Percentiles rank a stretch among this genome's conserved stretches.
Evolutionary conservation across 2,329 filamentous ascomycete genomes (phyloP).

Genomic region (Sclerotinia nivalis): DNA sequence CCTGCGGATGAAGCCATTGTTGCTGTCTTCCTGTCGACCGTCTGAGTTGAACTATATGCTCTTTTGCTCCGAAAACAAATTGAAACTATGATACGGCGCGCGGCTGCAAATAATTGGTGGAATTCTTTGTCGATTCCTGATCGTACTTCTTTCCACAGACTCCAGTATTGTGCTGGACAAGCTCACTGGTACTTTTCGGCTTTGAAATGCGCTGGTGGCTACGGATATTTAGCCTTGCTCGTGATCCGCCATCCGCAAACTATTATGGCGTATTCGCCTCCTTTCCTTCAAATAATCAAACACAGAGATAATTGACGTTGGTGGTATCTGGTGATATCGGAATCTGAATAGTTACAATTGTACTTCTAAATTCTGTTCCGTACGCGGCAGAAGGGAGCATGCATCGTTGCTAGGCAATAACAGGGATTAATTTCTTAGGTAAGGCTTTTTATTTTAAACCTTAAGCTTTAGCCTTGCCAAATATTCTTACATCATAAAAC

Average conservation of each 20-base stretch:
- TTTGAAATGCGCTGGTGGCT: constrained; percentile 20
- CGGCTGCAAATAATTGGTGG: background rate
- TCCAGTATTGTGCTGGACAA: constrained; percentile 13
- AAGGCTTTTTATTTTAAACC: constrained; percentile 11
- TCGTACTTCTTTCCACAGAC: constrained; percentile 1
- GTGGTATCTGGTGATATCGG: constrained; percentile 8
- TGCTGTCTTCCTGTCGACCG: background rate
- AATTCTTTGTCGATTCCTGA: background rate
- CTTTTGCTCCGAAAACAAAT: background rate
- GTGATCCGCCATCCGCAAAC: constrained; percentile 19
- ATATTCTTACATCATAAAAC: background rate
- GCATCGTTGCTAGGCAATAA: background rate
- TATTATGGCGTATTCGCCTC: constrained; percentile 18
- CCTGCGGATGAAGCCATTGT: constrained; percentile 43
- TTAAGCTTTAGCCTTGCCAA: constrained; percentile 12
- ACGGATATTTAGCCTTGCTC: constrained; percentile 25
- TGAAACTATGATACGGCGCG: background rate
- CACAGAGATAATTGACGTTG: background rate
- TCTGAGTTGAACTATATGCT: background rate
- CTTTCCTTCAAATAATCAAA: constrained; percentile 4
- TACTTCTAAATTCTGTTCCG: constrained; percentile 15
- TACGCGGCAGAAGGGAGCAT: constrained; percentile 12
- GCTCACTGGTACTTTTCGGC: constrained; percentile 10
- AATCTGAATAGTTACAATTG: constrained; percentile 6
- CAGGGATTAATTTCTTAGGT: constrained; percentile 20